A percentile compares a stretch with the other conserved stretches of the same genome.
phyloP scores from a whole-genome alignment of 805 yeast genomes.

The Candida dendrica region DNA sequence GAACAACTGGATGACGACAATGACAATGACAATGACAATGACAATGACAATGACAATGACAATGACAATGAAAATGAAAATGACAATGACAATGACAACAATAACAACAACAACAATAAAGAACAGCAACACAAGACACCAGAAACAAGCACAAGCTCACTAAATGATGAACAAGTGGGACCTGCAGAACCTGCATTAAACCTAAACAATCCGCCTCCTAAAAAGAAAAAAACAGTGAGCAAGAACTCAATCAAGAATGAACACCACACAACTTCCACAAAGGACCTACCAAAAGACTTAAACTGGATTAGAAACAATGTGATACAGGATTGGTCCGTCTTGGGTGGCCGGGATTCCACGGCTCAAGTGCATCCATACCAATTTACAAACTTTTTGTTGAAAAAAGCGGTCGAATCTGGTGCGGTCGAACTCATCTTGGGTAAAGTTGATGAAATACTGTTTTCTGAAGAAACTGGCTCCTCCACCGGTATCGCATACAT shows the following conservation, averaged over 20 bases:
- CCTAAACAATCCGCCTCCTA: constrained; percentile 14
- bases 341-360: constrained; percentile 83
- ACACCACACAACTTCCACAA: constrained; percentile 8
- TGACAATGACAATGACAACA: not conserved
- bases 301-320: constrained; percentile 68
- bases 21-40: too few relatives aligned
- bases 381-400: constrained; percentile 78
- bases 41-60: too few relatives aligned
- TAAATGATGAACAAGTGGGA: not conserved
- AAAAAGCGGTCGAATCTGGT: constrained; percentile 75
- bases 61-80: constrained; percentile 13
- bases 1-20: too few relatives aligned
- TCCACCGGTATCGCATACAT: constrained; percentile 68
- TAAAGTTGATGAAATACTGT: constrained; percentile 63
- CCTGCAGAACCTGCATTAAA: not conserved
- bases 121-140: not conserved
- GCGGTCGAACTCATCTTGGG: constrained; percentile 82
- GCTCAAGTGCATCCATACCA: constrained; percentile 96
- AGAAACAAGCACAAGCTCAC: not conserved
- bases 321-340: constrained; percentile 64
- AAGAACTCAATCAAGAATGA: constrained; percentile 25
- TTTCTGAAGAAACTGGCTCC: constrained; percentile 54
- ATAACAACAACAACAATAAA: not conserved
- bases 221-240: constrained; percentile 29
- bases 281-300: constrained; percentile 50